Percentiles rank a stretch among this genome's conserved stretches.
Conservation (phyloP, 495 filamentous ascomycete genomes). For the Chaetomium tenue region DNA sequence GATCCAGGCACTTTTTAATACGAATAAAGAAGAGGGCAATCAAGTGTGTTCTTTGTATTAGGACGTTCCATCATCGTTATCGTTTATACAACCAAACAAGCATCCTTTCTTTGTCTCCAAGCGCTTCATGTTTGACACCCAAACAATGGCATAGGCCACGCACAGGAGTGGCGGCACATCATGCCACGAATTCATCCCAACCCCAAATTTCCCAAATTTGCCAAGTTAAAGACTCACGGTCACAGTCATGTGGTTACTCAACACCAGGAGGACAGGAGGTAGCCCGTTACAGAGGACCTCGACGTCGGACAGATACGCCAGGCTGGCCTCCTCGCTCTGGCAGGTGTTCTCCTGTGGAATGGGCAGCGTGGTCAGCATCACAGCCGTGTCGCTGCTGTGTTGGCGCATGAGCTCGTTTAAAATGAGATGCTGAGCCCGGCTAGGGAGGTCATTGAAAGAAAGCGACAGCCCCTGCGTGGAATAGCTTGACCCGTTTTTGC, state of each 20-base stretch:
- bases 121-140: neutral
- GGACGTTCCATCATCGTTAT: neutral
- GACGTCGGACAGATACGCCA: conserved; percentile 71
- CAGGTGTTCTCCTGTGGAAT: conserved; percentile 73
- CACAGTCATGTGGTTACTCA: conserved; percentile 89
- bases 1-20: conserved; percentile 7
- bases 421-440: conserved; percentile 78
- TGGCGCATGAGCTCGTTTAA: conserved; percentile 77
- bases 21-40: neutral
- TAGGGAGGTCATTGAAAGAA: conserved; percentile 83
- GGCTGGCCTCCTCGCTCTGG: conserved; percentile 63
- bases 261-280: conserved; percentile 71
- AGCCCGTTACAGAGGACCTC: conserved; percentile 68
- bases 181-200: neutral
- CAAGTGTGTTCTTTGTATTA: conserved; percentile 16
- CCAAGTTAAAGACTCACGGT: conserved; percentile 68
- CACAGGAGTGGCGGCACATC: neutral
- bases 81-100: neutral
- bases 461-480: conserved; percentile 60
- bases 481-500: conserved; percentile 55
- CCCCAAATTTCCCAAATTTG: neutral
- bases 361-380: conserved; percentile 79
- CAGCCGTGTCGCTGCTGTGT: conserved; percentile 69
- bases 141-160: conserved; percentile 14
- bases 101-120: conserved; percentile 13